Base-by-base conservation (phyloP, 495 filamentous ascomycete genomes). In the Letharia columbiana region DNA sequence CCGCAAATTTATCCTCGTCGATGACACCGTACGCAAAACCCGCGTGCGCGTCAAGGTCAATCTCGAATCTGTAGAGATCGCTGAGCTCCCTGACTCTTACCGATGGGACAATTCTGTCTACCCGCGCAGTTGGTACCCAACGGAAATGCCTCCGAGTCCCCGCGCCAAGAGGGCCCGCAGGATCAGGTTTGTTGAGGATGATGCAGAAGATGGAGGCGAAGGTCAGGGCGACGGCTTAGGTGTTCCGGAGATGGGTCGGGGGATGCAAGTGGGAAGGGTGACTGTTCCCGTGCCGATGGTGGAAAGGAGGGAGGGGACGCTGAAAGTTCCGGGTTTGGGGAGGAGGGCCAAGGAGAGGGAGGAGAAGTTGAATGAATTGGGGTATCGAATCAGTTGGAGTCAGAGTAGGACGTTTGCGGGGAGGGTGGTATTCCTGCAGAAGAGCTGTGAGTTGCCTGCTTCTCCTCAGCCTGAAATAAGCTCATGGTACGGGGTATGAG, bases 1-100 rank as follows among this genome's bases (percentile, higher is more conserved):
- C 63, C 88, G 92, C 69, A 98, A 96, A 74, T 98, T 98, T 74
- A 96, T 98, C 70, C 84, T 96, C 5, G 91, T 98, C 33, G 91
- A 96, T 67, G 94, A 98, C 74, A 83, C 82, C 20, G 88, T 90
- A 61, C 87, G 91, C 59, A 85, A 86, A 50, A 82, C 82, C 41
- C 57, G 41, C 58, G 85, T 96, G 12, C 86, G 94, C 9, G 92
- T 97, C 47, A 87, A 91, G 65, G 91, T 96, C 42, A 91, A 87
- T 68, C 83, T 98, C 35, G 91, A 96, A 65, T 83, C 85, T 23
- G 91, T 96, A 62, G 87, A 96, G 67, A 93, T 94, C 76, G 85
- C 90, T 68, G 93, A 97, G 74, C 92, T 97, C 67, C 92, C 92
- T 0, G 94, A 98, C 75, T 92, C 90, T 20, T 96, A 96, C 75